Base-by-base conservation (phyloP, 805 yeast species). In the Hanseniaspora pseudoguilliermondii region DNA sequence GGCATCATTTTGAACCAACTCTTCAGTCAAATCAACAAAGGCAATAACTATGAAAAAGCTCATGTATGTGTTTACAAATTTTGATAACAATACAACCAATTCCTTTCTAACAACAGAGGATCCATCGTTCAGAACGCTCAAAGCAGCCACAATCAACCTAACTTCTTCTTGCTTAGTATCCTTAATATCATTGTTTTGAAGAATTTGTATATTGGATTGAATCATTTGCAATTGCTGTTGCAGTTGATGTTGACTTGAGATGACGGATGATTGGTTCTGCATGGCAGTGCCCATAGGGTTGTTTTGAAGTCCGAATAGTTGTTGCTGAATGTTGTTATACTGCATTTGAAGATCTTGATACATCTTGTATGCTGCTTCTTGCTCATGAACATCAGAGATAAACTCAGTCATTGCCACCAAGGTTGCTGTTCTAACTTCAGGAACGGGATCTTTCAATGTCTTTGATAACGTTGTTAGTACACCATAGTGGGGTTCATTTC, bases 381-480 rank as follows among this genome's bases (percentile, higher is more conserved):
- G 68, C 35, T 68, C 74, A 20, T 64, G 65, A 5, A 66, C 65
- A 36, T 74, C 80, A 4, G 83, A 79, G 38, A 85, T 68, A 63
- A 82, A 87, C 40, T 82, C 78, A 4, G 88, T 79, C 49, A 91
- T 71, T 0, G 95, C 85, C 36, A 81, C 71, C 13, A 93, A 71
- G 4, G 87, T 79, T 0, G 97, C 86, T 0, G 96, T 84, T 56
- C 97, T 74, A 1, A 93, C 95, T 67, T 93, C 98, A 0, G 97
- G 96, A 48, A 91, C 88, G 0, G 97, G 96, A 65, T 93, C 97
- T 59, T 78, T 79, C 18, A 89, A 74, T 41, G 86, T 70, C 25
- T 72, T 71, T 35, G 81, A 66, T 32, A 91, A 63, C 3, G 61
- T 59, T 9, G 16, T 47, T 21, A 56, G 42, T 29, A 56, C 38